Conservation (phyloP, 768 basidiomycete species). For the Boletus sensibilis region DNA sequence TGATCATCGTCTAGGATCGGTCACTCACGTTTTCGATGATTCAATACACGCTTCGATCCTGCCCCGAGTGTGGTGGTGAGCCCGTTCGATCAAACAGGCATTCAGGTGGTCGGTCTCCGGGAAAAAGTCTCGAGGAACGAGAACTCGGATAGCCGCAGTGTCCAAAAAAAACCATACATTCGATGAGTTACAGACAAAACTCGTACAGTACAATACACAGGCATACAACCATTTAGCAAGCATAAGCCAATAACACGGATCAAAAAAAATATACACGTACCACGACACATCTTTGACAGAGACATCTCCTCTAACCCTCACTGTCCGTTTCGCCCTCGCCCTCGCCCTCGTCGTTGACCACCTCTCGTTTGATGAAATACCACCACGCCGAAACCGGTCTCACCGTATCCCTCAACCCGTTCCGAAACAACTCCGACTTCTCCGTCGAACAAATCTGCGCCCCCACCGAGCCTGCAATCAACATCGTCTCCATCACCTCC, state of each 20-base stretch:
- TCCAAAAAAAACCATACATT: not conserved
- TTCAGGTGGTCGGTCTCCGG: not conserved
- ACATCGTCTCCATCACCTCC: slow-evolving; percentile 21
- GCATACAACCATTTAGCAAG: not conserved
- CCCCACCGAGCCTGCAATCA: slow-evolving; percentile 33
- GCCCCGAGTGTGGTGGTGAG: not conserved
- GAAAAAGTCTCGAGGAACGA: not conserved
- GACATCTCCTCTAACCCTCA: not conserved
- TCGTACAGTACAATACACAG: no score
- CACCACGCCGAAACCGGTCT: slow-evolving; percentile 35
- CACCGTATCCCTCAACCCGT: slow-evolving; percentile 33
- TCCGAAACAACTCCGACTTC: slow-evolving; percentile 29
- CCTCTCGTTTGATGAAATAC: slow-evolving; percentile 22
- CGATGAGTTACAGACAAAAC: not conserved
- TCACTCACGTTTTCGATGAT: no score
- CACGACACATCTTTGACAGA: not conserved
- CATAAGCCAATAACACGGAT: not conserved
- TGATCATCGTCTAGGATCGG: no score
- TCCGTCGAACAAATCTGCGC: slow-evolving; percentile 31
- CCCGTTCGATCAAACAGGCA: not conserved
- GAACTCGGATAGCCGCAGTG: not conserved
- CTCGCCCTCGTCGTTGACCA: not conserved
- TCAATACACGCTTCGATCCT: not conserved
- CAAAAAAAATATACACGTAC: not conserved
- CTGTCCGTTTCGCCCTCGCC: not conserved